Percentiles rank a stretch among this genome's conserved stretches.
These are phyloP conservation scores for Themeda triandra DNA, from an alignment of 176 grass and related monocot genomes.

Conservation along the genomic window DNA sequence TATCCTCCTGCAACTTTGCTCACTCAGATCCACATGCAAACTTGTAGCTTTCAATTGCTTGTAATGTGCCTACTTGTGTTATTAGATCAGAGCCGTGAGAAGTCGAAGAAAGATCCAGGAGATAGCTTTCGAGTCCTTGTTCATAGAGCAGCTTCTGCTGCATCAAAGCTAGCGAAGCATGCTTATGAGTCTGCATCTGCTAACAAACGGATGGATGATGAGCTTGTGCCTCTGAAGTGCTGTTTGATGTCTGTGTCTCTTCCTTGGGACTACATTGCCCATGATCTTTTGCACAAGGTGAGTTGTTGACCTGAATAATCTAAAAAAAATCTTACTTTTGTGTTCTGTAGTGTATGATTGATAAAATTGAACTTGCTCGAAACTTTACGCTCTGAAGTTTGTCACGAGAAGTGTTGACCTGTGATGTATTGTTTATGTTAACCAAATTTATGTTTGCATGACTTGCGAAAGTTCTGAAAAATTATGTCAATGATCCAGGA, in stretches of 20 bases:
- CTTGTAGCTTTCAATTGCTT: slow-evolving; percentile 8
- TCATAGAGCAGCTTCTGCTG: slow-evolving; percentile 72
- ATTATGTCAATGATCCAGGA: slow-evolving; percentile 32
- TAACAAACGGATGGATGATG: slow-evolving; percentile 41
- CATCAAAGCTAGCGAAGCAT: slow-evolving; percentile 72
- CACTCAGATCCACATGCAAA: background rate
- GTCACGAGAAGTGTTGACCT: background rate
- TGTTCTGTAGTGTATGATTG: background rate
- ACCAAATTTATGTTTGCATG: background rate
- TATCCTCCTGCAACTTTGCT: background rate
- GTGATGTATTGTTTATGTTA: background rate
- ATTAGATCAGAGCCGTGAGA: slow-evolving; percentile 69
- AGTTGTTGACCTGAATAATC: background rate
- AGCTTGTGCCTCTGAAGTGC: slow-evolving; percentile 84
- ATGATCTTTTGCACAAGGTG: slow-evolving; percentile 89
- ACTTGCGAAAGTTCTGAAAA: background rate
- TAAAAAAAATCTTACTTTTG: background rate
- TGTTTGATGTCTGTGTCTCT: slow-evolving; percentile 93
- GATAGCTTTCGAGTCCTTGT: slow-evolving; percentile 61
- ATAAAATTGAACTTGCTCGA: background rate
- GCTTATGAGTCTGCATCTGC: slow-evolving; percentile 57
- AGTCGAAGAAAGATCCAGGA: slow-evolving; percentile 48
- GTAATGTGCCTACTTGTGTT: background rate
- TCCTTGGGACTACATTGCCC: slow-evolving; percentile 83
- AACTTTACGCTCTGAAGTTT: background rate